Evolutionary conservation across 75 land plant genomes (phyloP), one percentile per base, ranked within the genome.

Genomic region (Cupressus sempervirens): DNA sequence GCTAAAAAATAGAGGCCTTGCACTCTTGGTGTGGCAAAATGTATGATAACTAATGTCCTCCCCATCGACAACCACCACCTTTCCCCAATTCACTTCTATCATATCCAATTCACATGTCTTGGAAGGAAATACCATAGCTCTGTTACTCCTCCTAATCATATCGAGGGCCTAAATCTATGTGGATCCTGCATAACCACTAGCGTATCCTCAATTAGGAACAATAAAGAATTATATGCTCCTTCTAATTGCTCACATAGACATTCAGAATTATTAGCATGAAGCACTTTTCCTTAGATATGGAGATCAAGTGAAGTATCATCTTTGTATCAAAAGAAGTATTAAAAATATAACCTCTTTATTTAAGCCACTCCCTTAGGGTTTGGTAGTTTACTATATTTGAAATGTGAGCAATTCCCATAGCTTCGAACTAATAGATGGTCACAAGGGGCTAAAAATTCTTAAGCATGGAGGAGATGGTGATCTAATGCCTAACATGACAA

Each of bases 31-130:
- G 90, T 10, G 94, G 91, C 92, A 94, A 80, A 45, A 97, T 83
- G 81, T 98, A 96, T 7, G 84, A 20, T 95, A 93, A 83, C 87
- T 90, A 50, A 91, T 86, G 23, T 94, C 97, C 46, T 89, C 92
- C 7, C 86, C 83, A 32, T 94, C 99, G 12, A 96, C 96, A 9
- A 94, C 93, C 43, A 97, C 76, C 32, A 95, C 90, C 85, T 97
- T 98, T 5, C 99, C 98, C 1, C 96, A 98, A 26, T 75, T 83
- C 40, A 97, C 96, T 84, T 97, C 99, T 35, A 97, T 94, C 46
- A 97, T 86, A 86, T 96, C 99, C 74, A 97, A 87, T 0, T 98
- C 99, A 73, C 98, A 97, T 0, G 99, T 97, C 86, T 97, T 98
- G 0, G 99, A 97, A 23, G 99, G 98, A 40, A 97, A 97, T 23